Conservation (phyloP, 2,329 filamentous ascomycete species). For the Arthrocladium fulminans region DNA sequence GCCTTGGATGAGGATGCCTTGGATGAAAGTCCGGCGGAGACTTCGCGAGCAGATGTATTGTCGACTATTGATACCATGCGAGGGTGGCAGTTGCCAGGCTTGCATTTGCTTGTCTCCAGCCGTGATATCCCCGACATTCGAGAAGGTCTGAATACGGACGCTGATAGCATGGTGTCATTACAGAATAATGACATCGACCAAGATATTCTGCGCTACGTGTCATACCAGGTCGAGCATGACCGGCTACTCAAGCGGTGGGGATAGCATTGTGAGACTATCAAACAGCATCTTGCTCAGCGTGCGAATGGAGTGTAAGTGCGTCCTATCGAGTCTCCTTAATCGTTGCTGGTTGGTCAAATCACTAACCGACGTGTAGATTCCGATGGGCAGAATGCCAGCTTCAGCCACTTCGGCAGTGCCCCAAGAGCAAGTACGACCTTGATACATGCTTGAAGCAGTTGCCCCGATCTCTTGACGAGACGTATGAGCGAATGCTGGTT, state of each 20-base stretch:
- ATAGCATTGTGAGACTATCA: slow-evolving; percentile 8
- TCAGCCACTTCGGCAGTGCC: slow-evolving; percentile 16
- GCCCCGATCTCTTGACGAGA: slow-evolving; percentile 4
- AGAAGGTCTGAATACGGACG: slow-evolving; percentile 6
- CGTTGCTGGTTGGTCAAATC: slow-evolving; percentile 11
- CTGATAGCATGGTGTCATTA: background rate
- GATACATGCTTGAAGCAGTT: background rate
- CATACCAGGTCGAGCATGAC: slow-evolving; percentile 10
- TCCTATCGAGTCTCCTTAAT: background rate
- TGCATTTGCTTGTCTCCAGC: slow-evolving; percentile 20
- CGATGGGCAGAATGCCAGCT: slow-evolving; percentile 26
- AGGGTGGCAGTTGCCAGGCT: slow-evolving; percentile 13
- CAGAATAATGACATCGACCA: slow-evolving; percentile 12
- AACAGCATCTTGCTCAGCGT: slow-evolving; percentile 10
- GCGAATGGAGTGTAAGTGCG: slow-evolving; percentile 15
- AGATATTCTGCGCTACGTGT: slow-evolving; percentile 11
- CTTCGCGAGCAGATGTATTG: slow-evolving; percentile 10
- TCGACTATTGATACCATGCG: slow-evolving; percentile 9
- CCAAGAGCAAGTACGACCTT: slow-evolving; percentile 1
- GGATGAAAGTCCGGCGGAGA: slow-evolving; percentile 13
- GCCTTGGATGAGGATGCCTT: slow-evolving; percentile 23
- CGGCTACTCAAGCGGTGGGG: slow-evolving; percentile 8
- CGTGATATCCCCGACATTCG: slow-evolving; percentile 19
- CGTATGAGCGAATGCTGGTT: slow-evolving; percentile 3
- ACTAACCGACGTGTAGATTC: slow-evolving; percentile 20